Percentiles rank a stretch among this genome's conserved stretches.
These are phyloP conservation scores for Marsdenia floribunda DNA, from an alignment of 257 asterid genomes.

Conservation along the genomic window DNA sequence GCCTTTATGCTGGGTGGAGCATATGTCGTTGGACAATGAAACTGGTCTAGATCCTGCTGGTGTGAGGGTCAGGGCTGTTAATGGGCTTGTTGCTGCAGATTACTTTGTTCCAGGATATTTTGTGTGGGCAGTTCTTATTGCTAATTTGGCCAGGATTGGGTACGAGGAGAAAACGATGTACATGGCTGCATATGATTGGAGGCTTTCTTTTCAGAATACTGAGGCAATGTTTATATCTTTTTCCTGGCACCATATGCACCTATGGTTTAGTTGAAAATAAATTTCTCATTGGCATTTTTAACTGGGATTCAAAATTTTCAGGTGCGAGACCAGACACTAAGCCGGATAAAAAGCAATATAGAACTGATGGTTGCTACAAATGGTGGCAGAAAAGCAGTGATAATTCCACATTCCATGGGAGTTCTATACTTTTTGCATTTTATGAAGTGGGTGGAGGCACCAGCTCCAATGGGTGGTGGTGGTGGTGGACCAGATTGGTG, in stretches of 20 bases:
- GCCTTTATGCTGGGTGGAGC: slow-evolving; percentile 96
- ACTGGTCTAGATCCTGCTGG: slow-evolving; percentile 90
- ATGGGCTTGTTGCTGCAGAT: slow-evolving; percentile 98
- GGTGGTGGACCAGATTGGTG: slow-evolving; percentile 96
- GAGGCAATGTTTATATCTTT: slow-evolving; percentile 44
- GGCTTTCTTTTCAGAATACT: slow-evolving; percentile 92
- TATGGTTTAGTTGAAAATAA: slow-evolving; percentile 5
- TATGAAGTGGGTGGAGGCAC: slow-evolving; percentile 96
- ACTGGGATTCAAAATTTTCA: slow-evolving; percentile 22
- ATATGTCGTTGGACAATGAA: slow-evolving; percentile 89
- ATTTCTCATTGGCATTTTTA: background rate
- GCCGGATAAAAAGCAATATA: slow-evolving; percentile 74
- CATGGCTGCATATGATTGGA: slow-evolving; percentile 99
- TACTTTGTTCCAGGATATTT: slow-evolving; percentile 93
- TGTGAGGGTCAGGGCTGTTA: slow-evolving; percentile 80
- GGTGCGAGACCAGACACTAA: slow-evolving; percentile 77
- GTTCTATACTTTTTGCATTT: slow-evolving; percentile 78
- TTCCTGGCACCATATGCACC: background rate
- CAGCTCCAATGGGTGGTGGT: slow-evolving; percentile 92
- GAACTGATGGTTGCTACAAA: slow-evolving; percentile 79
- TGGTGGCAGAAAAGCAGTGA: slow-evolving; percentile 76
- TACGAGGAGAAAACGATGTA: slow-evolving; percentile 94
- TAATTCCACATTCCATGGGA: slow-evolving; percentile 94
- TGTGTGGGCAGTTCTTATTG: slow-evolving; percentile 96
- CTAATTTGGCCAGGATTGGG: slow-evolving; percentile 84